A percentile compares a stretch with the other conserved stretches of the same genome.
Evolutionary conservation across 768 basidiomycete genomes (phyloP).

Genomic region (Leccinum obscurum): DNA sequence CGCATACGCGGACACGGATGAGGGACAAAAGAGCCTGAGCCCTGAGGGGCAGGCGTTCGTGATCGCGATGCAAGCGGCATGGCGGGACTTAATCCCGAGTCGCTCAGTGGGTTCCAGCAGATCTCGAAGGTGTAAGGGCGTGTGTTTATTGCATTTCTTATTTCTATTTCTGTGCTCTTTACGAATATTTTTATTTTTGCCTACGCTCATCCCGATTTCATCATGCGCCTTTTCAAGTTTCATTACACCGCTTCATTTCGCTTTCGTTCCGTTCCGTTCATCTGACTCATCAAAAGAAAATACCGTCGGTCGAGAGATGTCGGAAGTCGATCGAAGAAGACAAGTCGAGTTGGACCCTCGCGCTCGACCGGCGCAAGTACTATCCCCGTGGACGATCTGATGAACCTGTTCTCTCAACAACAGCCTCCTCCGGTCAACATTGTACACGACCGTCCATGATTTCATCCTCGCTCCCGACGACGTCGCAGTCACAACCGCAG

Average conservation of each 20-base stretch:
- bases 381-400: conserved; percentile 54
- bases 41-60: conserved; percentile 82
- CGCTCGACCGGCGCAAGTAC: conserved; percentile 17
- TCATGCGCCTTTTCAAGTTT: too few relatives aligned
- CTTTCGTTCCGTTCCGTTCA: too few relatives aligned
- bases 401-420: conserved; percentile 51
- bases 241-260: too few relatives aligned
- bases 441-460: conserved; percentile 28
- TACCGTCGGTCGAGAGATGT: conserved; percentile 9
- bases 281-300: too few relatives aligned
- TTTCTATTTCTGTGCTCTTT: background rate
- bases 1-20: conserved; percentile 48
- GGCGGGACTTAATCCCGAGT: conserved; percentile 55
- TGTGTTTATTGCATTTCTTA: background rate
- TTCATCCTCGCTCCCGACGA: conserved; percentile 18
- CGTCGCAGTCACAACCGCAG: conserved; percentile 25
- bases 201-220: too few relatives aligned
- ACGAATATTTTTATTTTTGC: too few relatives aligned
- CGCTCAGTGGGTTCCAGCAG: background rate
- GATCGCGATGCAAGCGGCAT: conserved; percentile 71
- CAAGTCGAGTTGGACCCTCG: too few relatives aligned
- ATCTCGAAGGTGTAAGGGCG: background rate
- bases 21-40: conserved; percentile 50
- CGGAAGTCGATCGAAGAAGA: conserved; percentile 1
- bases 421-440: conserved; percentile 25